A percentile compares a stretch with the other conserved stretches of the same genome.
These are phyloP conservation scores for Isatis tinctoria DNA, from an alignment of 345 rosid genomes.

Conservation along the genomic window DNA sequence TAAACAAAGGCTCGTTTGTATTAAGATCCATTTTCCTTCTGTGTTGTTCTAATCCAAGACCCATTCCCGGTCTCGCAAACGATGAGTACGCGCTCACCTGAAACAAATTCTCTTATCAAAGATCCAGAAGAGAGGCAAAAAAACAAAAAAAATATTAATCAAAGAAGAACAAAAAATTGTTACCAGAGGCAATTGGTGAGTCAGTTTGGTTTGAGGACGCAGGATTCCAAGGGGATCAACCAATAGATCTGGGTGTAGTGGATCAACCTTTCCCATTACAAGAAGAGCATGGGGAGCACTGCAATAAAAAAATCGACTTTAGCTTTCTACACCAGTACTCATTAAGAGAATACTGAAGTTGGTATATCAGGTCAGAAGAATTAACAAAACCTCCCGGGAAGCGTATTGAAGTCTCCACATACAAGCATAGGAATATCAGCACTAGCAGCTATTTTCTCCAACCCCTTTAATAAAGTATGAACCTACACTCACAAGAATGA, in stretches of 20 bases:
- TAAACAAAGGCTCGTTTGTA: slow-evolving; percentile 93
- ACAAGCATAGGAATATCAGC: slow-evolving; percentile 97
- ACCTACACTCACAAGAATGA: slow-evolving; percentile 47
- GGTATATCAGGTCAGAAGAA: slow-evolving; percentile 12
- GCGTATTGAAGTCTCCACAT: slow-evolving; percentile 95
- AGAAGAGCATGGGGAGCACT: slow-evolving; percentile 97
- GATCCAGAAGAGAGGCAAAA: background rate
- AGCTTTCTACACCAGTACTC: background rate
- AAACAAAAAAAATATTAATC: background rate
- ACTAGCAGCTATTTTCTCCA: slow-evolving; percentile 96
- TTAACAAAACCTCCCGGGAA: slow-evolving; percentile 80
- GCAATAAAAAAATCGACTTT: slow-evolving; percentile 32
- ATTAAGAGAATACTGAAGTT: background rate
- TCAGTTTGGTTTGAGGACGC: slow-evolving; percentile 78
- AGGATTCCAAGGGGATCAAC: slow-evolving; percentile 84
- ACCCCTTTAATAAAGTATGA: slow-evolving; percentile 88
- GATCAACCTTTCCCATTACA: slow-evolving; percentile 90
- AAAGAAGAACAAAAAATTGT: background rate
- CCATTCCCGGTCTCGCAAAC: slow-evolving; percentile 57
- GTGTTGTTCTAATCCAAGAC: slow-evolving; percentile 69
- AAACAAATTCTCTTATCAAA: slow-evolving; percentile 4
- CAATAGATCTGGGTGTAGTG: slow-evolving; percentile 63
- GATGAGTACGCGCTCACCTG: slow-evolving; percentile 99
- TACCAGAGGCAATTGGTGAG: slow-evolving; percentile 95
- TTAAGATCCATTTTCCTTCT: slow-evolving; percentile 79